Evolutionary conservation across 164 flowering plant species (phyloP), one percentile per base, ranked within the genome.

Genomic region (Stephania cephalantha): DNA sequence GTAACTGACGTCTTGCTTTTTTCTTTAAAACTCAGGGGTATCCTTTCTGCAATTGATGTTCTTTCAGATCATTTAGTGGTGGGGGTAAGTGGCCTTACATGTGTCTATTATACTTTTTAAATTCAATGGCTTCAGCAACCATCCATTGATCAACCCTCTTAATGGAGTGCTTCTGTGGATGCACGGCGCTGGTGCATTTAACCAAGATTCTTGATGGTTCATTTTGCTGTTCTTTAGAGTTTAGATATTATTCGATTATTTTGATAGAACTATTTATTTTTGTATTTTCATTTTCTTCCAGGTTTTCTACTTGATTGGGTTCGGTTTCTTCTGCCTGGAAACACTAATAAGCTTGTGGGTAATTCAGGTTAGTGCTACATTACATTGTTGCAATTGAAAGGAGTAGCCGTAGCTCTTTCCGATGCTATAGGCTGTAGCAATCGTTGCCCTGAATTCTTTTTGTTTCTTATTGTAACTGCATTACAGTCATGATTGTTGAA

Each of bases 331-430:
- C 82, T 92, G 97, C 86, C 78, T 92, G 58, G 98, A 94, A 82
- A 50, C 89, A 42, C 90, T 94, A 75, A 82, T 94, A 71, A 94
- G 98, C 86, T 78, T 92, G 71, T 92, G 95, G 97, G 98, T 94
- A 58, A 88, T 94, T 72, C 98, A 94, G 98, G 98, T 94, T 71
- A 71, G 79, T 75, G 35, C 31, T 58, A 18, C 70, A 69, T 69
- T 17, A 58, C 18, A 18, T 58, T 58, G 64, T 15, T 58, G 15
- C 64, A 3, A 58, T n/a, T 58, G 18, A 18, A 58, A 58, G 5
- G 6, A 58, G 15, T 15, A 58, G n/a, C 64, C 13, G 5, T 58
- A 3, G 1, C 64, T 58, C 64, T n/a, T 2, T 50, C 15, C 15
- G 13, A 15, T 50, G 55, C 17, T 58, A n/a, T 58, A n/a, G 20